Evolutionary conservation across 208 protist species (phyloP).

Genomic region (Leishmania guyanensis): DNA sequence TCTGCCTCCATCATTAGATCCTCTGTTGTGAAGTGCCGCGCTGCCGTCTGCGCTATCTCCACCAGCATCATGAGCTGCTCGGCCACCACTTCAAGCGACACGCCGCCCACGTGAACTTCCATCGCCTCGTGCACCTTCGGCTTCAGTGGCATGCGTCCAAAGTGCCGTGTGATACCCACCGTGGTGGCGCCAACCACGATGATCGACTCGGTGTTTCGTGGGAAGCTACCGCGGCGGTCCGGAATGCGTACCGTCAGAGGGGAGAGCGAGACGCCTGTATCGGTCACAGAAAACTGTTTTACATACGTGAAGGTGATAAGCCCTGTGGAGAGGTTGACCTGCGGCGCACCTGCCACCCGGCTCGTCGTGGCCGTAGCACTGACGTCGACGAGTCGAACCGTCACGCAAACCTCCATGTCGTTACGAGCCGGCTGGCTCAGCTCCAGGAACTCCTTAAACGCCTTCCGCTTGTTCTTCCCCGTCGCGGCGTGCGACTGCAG

Average conservation of each 20-base stretch:
- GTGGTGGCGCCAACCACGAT: slow-evolving; percentile 60
- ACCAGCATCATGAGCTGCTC: slow-evolving; percentile 58
- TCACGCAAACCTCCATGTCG: slow-evolving; percentile 65
- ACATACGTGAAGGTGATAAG: slow-evolving; percentile 67
- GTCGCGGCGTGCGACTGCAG: slow-evolving; percentile 71
- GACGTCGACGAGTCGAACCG: slow-evolving; percentile 54
- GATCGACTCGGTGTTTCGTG: slow-evolving; percentile 25
- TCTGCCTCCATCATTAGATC: slow-evolving; percentile 57
- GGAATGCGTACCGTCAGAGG: slow-evolving; percentile 58
- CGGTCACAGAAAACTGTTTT: slow-evolving; percentile 63
- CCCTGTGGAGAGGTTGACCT: slow-evolving; percentile 47
- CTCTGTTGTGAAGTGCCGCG: slow-evolving; percentile 54
- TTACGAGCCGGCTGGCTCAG: slow-evolving; percentile 60
- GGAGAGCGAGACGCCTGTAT: slow-evolving; percentile 57
- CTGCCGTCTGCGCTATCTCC: slow-evolving; percentile 41
- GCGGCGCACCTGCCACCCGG: slow-evolving; percentile 25
- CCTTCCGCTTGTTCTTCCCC: slow-evolving; percentile 77
- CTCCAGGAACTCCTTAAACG: slow-evolving; percentile 75
- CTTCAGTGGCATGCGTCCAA: slow-evolving; percentile 73
- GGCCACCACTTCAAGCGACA: slow-evolving; percentile 57
- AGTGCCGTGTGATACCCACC: slow-evolving; percentile 65
- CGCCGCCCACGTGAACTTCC: slow-evolving; percentile 55
- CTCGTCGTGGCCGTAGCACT: slow-evolving; percentile 39
- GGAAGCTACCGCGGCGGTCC: slow-evolving; percentile 18
- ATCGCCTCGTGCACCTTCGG: slow-evolving; percentile 72